Evolutionary conservation across 768 basidiomycete genomes (phyloP).

Genomic region (Cantharellus cinnabarinus): DNA sequence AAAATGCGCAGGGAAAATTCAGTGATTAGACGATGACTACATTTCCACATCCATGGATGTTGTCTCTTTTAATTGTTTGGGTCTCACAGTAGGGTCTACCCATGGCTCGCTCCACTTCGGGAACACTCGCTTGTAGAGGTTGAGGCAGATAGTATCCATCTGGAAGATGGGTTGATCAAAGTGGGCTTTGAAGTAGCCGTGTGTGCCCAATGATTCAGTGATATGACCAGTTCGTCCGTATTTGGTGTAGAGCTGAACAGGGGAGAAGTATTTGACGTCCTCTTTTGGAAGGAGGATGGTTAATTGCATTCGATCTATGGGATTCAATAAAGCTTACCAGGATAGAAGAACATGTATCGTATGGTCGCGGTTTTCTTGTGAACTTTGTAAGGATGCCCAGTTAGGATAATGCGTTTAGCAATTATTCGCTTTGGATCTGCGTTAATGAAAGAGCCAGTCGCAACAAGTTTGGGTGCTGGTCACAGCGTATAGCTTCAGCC

Average conservation of each 20-base stretch:
- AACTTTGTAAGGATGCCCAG: conserved; percentile 91
- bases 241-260: conserved; percentile 84
- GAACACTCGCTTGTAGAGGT: conserved; percentile 83
- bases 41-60: no score
- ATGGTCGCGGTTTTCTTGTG: conserved; percentile 95
- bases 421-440: conserved; percentile 82
- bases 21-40: no score
- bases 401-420: conserved; percentile 84
- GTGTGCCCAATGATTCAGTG: conserved; percentile 80
- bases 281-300: conserved; percentile 23
- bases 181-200: conserved; percentile 93
- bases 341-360: conserved; percentile 96
- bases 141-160: conserved; percentile 96
- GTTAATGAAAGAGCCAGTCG: conserved; percentile 69
- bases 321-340: conserved; percentile 27
- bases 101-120: conserved; percentile 55
- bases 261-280: conserved; percentile 82
- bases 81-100: not conserved
- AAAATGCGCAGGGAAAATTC: no score
- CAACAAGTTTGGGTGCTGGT: conserved; percentile 64
- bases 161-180: conserved; percentile 85
- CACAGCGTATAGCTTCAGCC: not conserved
- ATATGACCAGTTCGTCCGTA: conserved; percentile 79
- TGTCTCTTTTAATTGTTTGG: no score
- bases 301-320: not conserved